These are phyloP conservation scores for Lentithecium fluviatile DNA, from an alignment of 495 filamentous ascomycete genomes.

Conservation along the genomic window DNA sequence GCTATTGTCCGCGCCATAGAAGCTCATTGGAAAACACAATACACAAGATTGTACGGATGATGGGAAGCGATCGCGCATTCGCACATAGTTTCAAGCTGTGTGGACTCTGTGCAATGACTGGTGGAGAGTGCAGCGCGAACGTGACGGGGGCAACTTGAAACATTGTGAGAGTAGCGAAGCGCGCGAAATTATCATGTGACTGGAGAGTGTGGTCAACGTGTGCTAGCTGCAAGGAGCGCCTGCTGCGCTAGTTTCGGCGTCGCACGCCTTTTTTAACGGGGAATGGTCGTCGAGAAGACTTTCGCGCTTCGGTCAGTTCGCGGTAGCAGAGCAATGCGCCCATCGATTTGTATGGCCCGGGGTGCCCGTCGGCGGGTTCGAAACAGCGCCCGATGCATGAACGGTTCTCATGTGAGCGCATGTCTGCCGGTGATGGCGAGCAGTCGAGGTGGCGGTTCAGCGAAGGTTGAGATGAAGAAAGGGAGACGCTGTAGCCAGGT, in stretches of 20 bases:
- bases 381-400: background rate
- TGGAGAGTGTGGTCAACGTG: background rate
- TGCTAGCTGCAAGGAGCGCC: background rate
- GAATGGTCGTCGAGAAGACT: background rate
- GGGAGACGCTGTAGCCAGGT: no score
- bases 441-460: no score
- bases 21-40: no score
- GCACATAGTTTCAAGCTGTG: background rate
- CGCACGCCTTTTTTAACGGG: background rate
- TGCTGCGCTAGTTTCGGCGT: background rate
- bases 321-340: background rate
- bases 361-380: background rate
- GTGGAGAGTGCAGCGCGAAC: background rate
- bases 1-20: background rate
- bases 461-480: no score
- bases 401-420: no score
- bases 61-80: background rate
- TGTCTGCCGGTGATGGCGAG: no score
- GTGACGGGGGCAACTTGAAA: background rate
- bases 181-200: background rate
- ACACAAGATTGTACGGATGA: background rate
- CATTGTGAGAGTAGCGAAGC: background rate
- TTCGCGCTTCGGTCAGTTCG: background rate
- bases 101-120: background rate
- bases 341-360: no score